Conservation (phyloP, 768 basidiomycete species). For the Filobasidium wieringae region DNA sequence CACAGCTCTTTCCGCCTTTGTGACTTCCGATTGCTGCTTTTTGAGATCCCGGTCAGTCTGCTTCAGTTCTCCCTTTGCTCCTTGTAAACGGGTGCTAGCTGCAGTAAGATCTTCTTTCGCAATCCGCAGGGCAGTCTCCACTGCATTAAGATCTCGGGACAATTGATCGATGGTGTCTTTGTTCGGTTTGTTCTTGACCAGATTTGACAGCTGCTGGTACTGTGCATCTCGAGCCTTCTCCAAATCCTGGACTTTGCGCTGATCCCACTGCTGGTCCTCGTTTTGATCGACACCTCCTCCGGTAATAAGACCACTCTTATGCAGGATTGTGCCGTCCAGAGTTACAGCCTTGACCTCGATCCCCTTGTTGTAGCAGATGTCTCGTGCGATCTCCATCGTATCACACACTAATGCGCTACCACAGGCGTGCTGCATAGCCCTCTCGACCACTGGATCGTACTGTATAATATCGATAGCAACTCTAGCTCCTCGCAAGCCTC, state of each 20-base stretch:
- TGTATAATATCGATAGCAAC: slow-evolving; percentile 77
- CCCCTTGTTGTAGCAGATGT: slow-evolving; percentile 83
- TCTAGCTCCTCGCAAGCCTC: slow-evolving; percentile 75
- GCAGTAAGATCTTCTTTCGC: slow-evolving; percentile 72
- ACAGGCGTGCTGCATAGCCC: slow-evolving; percentile 93
- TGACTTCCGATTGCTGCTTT: slow-evolving; percentile 24
- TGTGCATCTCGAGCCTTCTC: slow-evolving; percentile 59
- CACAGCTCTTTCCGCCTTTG: slow-evolving; percentile 9
- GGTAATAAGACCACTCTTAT: slow-evolving; percentile 93
- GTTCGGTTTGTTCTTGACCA: slow-evolving; percentile 73
- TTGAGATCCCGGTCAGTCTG: slow-evolving; percentile 44
- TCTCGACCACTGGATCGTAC: slow-evolving; percentile 69
- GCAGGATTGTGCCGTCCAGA: slow-evolving; percentile 89
- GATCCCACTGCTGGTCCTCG: slow-evolving; percentile 16
- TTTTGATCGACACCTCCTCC: slow-evolving; percentile 55
- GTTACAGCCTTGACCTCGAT: slow-evolving; percentile 98
- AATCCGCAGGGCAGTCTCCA: slow-evolving; percentile 65
- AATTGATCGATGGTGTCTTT: slow-evolving; percentile 70
- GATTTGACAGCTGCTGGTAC: slow-evolving; percentile 62
- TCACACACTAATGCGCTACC: slow-evolving; percentile 93
- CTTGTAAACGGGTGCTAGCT: slow-evolving; percentile 59
- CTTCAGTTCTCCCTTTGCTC: slow-evolving; percentile 72
- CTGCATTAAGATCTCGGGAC: slow-evolving; percentile 59
- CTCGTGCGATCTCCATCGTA: slow-evolving; percentile 79
- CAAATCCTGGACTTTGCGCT: slow-evolving; percentile 36